Evolutionary conservation across 2,329 filamentous ascomycete species (phyloP).

Genomic region (Exophiala sp.): DNA sequence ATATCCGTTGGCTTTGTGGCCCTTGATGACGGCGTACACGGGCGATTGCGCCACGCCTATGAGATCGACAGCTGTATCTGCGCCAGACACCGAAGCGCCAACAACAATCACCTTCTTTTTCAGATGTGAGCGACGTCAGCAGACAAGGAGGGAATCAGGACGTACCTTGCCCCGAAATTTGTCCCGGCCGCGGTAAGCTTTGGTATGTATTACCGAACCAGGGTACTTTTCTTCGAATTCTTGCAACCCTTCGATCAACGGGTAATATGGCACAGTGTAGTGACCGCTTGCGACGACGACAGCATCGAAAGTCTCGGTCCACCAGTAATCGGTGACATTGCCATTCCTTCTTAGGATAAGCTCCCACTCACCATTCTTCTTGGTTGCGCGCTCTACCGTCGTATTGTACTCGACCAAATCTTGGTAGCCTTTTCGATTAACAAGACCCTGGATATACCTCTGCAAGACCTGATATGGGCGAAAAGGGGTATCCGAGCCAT

Average conservation of each 20-base stretch:
- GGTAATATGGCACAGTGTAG: conserved; percentile 54
- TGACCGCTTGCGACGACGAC: conserved; percentile 56
- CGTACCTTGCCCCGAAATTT: conserved; percentile 29
- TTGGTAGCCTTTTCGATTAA: conserved; percentile 47
- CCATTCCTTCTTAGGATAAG: conserved; percentile 18
- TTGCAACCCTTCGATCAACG: conserved; percentile 42
- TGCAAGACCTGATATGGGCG: conserved; percentile 50
- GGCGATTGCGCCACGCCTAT: conserved; percentile 43
- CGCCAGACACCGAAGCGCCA: conserved; percentile 58
- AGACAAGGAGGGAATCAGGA: not conserved
- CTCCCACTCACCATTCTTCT: conserved; percentile 35
- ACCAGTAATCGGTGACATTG: conserved; percentile 51
- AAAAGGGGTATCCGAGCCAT: conserved; percentile 44
- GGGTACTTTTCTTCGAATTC: conserved; percentile 38
- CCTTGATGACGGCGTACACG: conserved; percentile 50
- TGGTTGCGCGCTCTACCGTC: conserved; percentile 54
- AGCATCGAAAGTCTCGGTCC: conserved; percentile 57
- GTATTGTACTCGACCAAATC: conserved; percentile 45
- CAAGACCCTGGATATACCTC: conserved; percentile 53
- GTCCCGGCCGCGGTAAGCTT: conserved; percentile 39
- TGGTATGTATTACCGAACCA: conserved; percentile 42
- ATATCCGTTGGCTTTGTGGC: conserved; percentile 43
- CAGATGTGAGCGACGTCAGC: not conserved
- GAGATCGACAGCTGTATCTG: conserved; percentile 55
- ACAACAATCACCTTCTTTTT: conserved; percentile 54